phyloP scores from a whole-genome alignment of 75 land plant genomes.

The Chamaecyparis obtusa region DNA sequence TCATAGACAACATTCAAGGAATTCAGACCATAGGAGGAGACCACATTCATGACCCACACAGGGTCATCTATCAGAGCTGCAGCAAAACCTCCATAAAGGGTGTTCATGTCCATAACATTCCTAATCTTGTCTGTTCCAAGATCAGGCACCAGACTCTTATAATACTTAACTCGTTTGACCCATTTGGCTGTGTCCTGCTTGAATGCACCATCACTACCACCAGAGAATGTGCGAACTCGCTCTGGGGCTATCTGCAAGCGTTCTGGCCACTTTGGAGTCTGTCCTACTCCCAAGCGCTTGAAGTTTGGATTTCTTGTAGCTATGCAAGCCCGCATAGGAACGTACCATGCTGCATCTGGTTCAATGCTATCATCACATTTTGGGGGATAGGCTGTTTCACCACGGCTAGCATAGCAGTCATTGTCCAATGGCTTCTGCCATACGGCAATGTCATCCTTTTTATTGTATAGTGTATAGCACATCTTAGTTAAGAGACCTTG shows the following conservation, averaged over 20 bases:
- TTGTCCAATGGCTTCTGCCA: constrained; percentile 81
- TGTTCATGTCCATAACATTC: constrained; percentile 98
- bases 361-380: constrained; percentile 83
- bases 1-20: constrained; percentile 78
- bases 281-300: constrained; percentile 43
- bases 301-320: constrained; percentile 37
- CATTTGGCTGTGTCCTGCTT: constrained; percentile 66
- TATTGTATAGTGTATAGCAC: constrained; percentile 71
- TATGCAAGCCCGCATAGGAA: constrained; percentile 72
- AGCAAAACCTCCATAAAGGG: constrained; percentile 85
- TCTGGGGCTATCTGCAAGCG: constrained; percentile 61
- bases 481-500: constrained; percentile 52
- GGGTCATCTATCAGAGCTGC: constrained; percentile 67
- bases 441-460: constrained; percentile 83
- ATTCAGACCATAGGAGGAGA: constrained; percentile 79
- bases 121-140: constrained; percentile 63
- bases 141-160: constrained; percentile 69
- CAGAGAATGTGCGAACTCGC: constrained; percentile 42
- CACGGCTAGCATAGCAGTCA: constrained; percentile 61
- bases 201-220: constrained; percentile 57
- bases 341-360: constrained; percentile 89
- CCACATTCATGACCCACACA: constrained; percentile 96
- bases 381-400: constrained; percentile 53
- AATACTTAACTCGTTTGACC: constrained; percentile 59
- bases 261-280: constrained; percentile 75